Conservation (phyloP, 371 early-diverging fungal genomes). For the Mucor velutinosus region DNA sequence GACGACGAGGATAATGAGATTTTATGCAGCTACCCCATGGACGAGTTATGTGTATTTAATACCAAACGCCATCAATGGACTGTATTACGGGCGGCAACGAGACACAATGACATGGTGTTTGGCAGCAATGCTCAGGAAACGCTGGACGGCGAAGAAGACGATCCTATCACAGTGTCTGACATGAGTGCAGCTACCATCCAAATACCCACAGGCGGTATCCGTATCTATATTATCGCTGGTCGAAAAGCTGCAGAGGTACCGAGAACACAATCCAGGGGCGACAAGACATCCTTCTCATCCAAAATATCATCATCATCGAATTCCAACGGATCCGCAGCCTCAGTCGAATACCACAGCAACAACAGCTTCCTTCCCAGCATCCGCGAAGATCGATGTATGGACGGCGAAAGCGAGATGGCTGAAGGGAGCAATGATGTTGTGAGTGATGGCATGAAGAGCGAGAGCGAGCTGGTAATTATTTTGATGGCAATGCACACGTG, state of each 20-base stretch:
- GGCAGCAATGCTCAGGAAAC: not conserved
- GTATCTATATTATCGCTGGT: conserved; percentile 18
- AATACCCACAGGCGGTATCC: conserved; percentile 3
- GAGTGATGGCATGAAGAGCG: not conserved
- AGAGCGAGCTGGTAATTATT: not conserved
- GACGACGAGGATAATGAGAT: conserved; percentile 33
- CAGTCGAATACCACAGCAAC: not conserved
- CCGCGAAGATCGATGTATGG: not conserved
- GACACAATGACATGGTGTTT: not conserved
- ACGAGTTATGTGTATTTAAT: conserved; percentile 25
- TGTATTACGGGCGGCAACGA: not conserved
- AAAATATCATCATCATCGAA: not conserved
- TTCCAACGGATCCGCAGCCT: not conserved
- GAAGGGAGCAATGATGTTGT: not conserved
- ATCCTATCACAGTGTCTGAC: conserved; percentile 17
- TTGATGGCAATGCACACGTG: not conserved
- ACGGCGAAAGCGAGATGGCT: not conserved
- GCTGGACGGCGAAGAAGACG: conserved; percentile 5
- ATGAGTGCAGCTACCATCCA: conserved; percentile 17
- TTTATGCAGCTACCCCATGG: conserved; percentile 24
- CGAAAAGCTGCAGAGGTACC: conserved; percentile 18
- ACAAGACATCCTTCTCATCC: not conserved
- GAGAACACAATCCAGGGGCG: not conserved
- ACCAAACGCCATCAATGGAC: conserved; percentile 18
- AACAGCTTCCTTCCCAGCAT: not conserved